Percentiles rank a stretch among this genome's conserved stretches.
Conservation (phyloP, 1,284 basidiomycete species). For the Puccinia triticina region DNA sequence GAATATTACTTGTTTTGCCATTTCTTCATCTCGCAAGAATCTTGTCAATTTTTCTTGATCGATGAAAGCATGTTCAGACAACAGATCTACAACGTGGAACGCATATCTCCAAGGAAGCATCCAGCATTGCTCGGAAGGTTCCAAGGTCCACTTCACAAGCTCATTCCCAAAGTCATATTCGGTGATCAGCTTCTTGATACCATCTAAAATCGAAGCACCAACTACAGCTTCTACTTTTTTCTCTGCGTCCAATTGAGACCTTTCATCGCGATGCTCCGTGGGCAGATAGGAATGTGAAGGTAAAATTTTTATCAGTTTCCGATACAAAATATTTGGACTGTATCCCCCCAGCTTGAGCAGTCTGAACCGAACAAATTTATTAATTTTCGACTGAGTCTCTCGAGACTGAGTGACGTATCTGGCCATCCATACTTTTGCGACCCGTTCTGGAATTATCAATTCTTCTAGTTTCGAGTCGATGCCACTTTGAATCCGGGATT, state of each 20-base stretch:
- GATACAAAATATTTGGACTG: neutral
- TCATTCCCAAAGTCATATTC: neutral
- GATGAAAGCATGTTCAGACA: neutral
- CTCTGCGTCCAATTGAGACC: neutral
- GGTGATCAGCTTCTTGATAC: neutral
- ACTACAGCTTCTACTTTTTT: neutral
- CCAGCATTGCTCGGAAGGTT: neutral
- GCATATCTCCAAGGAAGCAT: neutral
- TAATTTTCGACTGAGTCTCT: neutral
- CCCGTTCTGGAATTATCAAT: too few species aligned
- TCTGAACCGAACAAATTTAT: neutral
- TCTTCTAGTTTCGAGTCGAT: neutral
- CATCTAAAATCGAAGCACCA: neutral
- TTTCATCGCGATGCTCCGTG: neutral
- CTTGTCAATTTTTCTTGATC: neutral
- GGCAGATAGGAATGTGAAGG: neutral
- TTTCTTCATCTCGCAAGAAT: neutral
- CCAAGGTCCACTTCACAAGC: neutral
- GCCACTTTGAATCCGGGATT: neutral
- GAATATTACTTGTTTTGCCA: neutral
- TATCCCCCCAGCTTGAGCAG: neutral
- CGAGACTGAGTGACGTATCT: neutral
- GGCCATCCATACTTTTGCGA: neutral
- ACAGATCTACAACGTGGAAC: neutral
- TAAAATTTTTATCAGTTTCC: neutral